Evolutionary conservation across 2,329 filamentous ascomycete genomes (phyloP).

Genomic region (Dichotomopilus funicola): DNA sequence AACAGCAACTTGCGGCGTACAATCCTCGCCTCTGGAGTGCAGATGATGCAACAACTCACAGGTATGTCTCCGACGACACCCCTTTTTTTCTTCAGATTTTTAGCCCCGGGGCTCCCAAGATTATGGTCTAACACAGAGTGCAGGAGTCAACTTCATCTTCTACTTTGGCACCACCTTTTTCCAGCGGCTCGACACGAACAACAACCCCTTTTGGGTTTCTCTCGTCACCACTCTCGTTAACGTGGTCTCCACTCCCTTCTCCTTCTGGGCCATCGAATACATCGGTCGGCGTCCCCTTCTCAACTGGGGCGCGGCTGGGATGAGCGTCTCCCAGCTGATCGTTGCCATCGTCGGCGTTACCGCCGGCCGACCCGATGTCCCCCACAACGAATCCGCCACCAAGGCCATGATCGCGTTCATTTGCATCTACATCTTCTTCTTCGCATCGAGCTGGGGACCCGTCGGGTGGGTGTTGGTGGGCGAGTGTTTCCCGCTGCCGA

Average conservation of each 20-base stretch:
- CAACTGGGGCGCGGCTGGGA: slow-evolving; percentile 61
- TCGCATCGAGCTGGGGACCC: slow-evolving; percentile 70
- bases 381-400: slow-evolving; percentile 31
- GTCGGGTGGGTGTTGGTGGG: slow-evolving; percentile 61
- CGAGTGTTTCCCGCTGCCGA: slow-evolving; percentile 69
- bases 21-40: slow-evolving; percentile 48
- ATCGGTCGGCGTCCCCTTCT: slow-evolving; percentile 64
- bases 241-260: slow-evolving; percentile 63
- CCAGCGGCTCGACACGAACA: slow-evolving; percentile 56
- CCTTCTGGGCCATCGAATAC: slow-evolving; percentile 65
- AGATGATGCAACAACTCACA: slow-evolving; percentile 52
- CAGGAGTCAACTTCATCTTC: slow-evolving; percentile 66
- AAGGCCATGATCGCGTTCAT: slow-evolving; percentile 65
- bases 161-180: slow-evolving; percentile 67
- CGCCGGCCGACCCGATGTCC: slow-evolving; percentile 28
- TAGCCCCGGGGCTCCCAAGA: background rate
- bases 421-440: slow-evolving; percentile 75
- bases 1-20: slow-evolving; percentile 54
- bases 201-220: slow-evolving; percentile 63
- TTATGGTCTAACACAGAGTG: background rate
- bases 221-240: slow-evolving; percentile 73
- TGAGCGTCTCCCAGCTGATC: slow-evolving; percentile 65
- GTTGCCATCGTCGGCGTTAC: slow-evolving; percentile 54
- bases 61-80: slow-evolving; percentile 20
- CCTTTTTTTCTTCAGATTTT: background rate